A percentile compares a stretch with the other conserved stretches of the same genome.
These are phyloP conservation scores for Metschnikowia arizonensis DNA, from an alignment of 805 yeast genomes.

Conservation along the genomic window DNA sequence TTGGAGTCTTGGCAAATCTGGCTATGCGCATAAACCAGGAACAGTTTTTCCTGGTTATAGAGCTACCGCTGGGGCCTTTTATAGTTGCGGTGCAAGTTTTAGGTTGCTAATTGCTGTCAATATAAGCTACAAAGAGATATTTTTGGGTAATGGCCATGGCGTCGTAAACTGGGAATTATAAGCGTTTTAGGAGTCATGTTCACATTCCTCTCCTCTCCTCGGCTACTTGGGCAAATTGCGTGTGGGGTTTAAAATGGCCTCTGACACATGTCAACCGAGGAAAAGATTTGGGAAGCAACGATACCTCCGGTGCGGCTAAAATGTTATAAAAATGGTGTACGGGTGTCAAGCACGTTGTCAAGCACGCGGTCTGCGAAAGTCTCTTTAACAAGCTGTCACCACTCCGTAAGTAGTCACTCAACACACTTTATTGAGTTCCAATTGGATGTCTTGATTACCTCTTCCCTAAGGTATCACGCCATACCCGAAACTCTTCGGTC, in stretches of 20 bases:
- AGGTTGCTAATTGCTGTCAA: background rate
- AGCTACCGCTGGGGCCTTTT: too few species aligned
- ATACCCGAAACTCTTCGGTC: constrained; percentile 31
- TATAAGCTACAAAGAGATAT: background rate
- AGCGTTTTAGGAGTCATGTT: background rate
- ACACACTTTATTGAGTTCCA: too few species aligned
- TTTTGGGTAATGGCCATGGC: background rate
- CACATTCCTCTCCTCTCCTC: background rate
- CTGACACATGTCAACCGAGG: constrained; percentile 3
- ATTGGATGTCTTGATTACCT: background rate
- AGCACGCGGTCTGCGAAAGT: background rate
- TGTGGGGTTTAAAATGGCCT: background rate
- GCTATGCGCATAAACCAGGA: background rate
- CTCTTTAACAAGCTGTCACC: background rate
- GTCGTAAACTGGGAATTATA: background rate
- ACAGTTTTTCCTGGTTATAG: background rate
- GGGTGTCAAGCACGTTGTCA: background rate
- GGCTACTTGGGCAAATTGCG: background rate
- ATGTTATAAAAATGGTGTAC: background rate
- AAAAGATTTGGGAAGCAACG: background rate
- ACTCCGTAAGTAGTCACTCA: too few species aligned
- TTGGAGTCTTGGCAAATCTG: background rate
- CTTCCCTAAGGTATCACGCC: constrained; percentile 21
- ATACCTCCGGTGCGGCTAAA: constrained; percentile 1
- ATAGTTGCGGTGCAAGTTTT: background rate